Evolutionary conservation across 2,329 filamentous ascomycete species (phyloP), one percentile per base, ranked within the genome.

Genomic region (Apiospora koreana): DNA sequence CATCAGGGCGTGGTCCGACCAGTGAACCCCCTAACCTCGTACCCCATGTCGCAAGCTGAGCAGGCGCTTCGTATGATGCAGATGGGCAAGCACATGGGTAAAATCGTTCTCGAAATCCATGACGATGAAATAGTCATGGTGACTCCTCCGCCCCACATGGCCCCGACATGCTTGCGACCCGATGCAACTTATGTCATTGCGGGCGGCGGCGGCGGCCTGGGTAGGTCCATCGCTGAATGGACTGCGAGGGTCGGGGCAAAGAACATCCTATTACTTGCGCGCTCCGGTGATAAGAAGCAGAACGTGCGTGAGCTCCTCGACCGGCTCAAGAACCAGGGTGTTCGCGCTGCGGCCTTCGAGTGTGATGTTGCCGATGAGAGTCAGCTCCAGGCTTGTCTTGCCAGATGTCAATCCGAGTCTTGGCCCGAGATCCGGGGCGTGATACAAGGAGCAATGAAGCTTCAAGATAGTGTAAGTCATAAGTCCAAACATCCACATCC

Each of bases 41-140:
- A 81, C 74, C 73, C 73, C 14, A 77, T 80, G 14, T 77, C 76
- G 3, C 75, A 82, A 5, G 76, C 83, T 5, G 77, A 80, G 45
- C 76, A 81, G 0, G 83, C 83, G 3, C 83, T 86, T 73, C 79
- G 83, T 23, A 79, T 81, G 2, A 81, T 86, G 73, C 81, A 84
- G 65, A 76, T 75, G n/a, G 82, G 83, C 1, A 79, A 80, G 12
- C 77, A 80, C 2, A 77, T 80, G 14, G 46, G 46, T 10, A 64
- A 64, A 28, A 23, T 67, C 9, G 65, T 67, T 18, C 14, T 45
- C 14, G 16, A 45, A 21, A 18, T 21, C 43, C 43, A 21, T 16
- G 67, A 71, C 14, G 69, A 69, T 62, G 54, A 54, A 21, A 48
- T 35, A 38, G 25, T 66, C 2, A n/a, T n/a, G 25, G 38, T 46